A percentile compares a stretch with the other conserved stretches of the same genome.
phyloP scores from a whole-genome alignment of 768 basidiomycete genomes.

The Neoboletus magnificus region DNA sequence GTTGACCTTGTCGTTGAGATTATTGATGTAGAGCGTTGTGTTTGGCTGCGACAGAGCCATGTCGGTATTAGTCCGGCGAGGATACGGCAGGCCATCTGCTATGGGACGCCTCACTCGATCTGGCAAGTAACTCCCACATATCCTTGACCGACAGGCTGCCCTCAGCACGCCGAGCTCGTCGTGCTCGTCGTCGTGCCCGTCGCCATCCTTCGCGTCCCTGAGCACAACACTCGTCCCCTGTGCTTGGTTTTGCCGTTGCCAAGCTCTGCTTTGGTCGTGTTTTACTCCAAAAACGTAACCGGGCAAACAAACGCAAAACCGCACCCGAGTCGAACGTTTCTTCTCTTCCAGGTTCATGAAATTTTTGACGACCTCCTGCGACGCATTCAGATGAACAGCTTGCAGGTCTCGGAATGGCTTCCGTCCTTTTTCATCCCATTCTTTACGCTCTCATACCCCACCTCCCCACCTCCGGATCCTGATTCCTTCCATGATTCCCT shows the following conservation, averaged over 20 bases:
- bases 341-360: conserved; percentile 29
- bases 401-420: conserved; percentile 40
- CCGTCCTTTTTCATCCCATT: conserved; percentile 61
- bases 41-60: conserved; percentile 67
- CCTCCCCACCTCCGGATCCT: conserved; percentile 47
- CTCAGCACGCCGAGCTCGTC: background rate
- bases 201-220: conserved; percentile 1
- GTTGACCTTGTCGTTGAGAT: conserved; percentile 89
- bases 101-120: background rate
- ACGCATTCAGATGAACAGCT: conserved; percentile 37
- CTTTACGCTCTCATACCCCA: conserved; percentile 70
- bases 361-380: conserved; percentile 32
- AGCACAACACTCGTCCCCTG: background rate
- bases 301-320: conserved; percentile 34
- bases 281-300: conserved; percentile 29
- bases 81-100: background rate
- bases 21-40: conserved; percentile 87
- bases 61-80: conserved; percentile 13
- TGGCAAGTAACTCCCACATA: conserved; percentile 25
- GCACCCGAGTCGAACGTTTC: conserved; percentile 9
- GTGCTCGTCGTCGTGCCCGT: conserved; percentile 4
- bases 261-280: conserved; percentile 20
- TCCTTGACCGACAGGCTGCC: background rate
- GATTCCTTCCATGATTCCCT: conserved; percentile 71
- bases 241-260: conserved; percentile 7